Evolutionary conservation across 1,139 yeast species (phyloP).

Genomic region (Suhomyces bolitotheri): DNA sequence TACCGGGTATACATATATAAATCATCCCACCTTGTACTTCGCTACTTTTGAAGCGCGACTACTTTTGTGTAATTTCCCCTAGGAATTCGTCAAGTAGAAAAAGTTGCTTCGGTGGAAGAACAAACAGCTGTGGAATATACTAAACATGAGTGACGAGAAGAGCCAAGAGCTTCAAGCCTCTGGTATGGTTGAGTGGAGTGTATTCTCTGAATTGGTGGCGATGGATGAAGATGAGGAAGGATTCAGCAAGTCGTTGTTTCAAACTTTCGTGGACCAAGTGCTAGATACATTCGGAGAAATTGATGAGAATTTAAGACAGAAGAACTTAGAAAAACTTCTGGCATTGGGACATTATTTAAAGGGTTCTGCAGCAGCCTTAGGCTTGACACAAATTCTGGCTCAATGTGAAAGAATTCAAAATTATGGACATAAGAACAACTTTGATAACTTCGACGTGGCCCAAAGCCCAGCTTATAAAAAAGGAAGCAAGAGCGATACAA

Average conservation of each 20-base stretch:
- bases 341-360: conserved; percentile 88
- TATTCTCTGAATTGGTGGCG: conserved; percentile 81
- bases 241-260: conserved; percentile 73
- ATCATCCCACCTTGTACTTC: too few species aligned
- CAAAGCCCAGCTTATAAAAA: conserved; percentile 8
- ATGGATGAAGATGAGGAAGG: conserved; percentile 96
- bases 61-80: conserved; percentile 12
- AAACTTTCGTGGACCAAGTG: conserved; percentile 88
- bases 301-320: conserved; percentile 50
- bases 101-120: conserved; percentile 14
- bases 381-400: conserved; percentile 74
- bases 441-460: conserved; percentile 40
- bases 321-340: conserved; percentile 62
- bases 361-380: conserved; percentile 95
- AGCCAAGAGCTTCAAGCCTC: conserved; percentile 43
- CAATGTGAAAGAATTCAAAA: conserved; percentile 94
- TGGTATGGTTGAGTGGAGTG: conserved; percentile 84
- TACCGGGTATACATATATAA: too few species aligned
- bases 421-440: conserved; percentile 61
- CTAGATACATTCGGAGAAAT: conserved; percentile 74
- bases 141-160: conserved; percentile 36
- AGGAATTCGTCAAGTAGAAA: conserved; percentile 14
- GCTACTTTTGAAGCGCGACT: not conserved
- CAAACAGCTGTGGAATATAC: conserved; percentile 2
- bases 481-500: not conserved